phyloP scores from a whole-genome alignment of 2,329 filamentous ascomycete species.

The Exophiala alcalophila region DNA sequence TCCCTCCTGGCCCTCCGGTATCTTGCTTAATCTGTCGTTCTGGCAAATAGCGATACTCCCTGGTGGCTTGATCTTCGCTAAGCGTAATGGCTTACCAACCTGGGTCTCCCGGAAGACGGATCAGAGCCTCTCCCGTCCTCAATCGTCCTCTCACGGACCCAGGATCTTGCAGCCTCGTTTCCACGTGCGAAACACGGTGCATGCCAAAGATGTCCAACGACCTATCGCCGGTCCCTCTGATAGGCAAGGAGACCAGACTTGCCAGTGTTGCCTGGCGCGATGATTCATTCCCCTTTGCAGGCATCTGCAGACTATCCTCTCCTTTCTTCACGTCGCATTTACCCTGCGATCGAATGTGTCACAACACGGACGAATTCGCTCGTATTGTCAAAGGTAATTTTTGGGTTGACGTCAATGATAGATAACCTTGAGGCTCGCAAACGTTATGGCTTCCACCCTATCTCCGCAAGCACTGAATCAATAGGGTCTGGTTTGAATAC shows the following conservation, averaged over 20 bases:
- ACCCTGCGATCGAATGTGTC: neutral
- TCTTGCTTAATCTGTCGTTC: too few species aligned
- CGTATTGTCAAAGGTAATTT: too few species aligned
- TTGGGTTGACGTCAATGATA: constrained; percentile 5
- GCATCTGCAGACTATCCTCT: constrained; percentile 1
- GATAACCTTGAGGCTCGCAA: too few species aligned
- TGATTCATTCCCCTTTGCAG: constrained; percentile 13
- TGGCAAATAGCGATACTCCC: too few species aligned
- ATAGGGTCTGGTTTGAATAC: neutral
- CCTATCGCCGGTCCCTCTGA: constrained; percentile 3
- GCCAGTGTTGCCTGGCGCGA: constrained; percentile 1
- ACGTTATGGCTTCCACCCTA: too few species aligned
- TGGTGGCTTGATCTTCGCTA: too few species aligned
- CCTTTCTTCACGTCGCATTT: constrained; percentile 1
- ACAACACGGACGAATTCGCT: constrained; percentile 10
- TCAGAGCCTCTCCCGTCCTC: constrained; percentile 3
- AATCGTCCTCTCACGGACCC: constrained; percentile 3
- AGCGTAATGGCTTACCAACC: too few species aligned
- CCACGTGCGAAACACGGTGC: constrained; percentile 6
- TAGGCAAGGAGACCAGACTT: too few species aligned
- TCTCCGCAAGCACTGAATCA: too few species aligned
- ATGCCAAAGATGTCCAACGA: constrained; percentile 6
- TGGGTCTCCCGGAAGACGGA: constrained; percentile 6
- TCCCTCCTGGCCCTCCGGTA: too few species aligned
- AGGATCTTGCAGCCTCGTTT: constrained; percentile 11